Percentiles rank a stretch among this genome's conserved stretches.
Evolutionary conservation across 2,329 filamentous ascomycete genomes (phyloP).

Genomic region (Tolypocladium cylindrosporum): DNA sequence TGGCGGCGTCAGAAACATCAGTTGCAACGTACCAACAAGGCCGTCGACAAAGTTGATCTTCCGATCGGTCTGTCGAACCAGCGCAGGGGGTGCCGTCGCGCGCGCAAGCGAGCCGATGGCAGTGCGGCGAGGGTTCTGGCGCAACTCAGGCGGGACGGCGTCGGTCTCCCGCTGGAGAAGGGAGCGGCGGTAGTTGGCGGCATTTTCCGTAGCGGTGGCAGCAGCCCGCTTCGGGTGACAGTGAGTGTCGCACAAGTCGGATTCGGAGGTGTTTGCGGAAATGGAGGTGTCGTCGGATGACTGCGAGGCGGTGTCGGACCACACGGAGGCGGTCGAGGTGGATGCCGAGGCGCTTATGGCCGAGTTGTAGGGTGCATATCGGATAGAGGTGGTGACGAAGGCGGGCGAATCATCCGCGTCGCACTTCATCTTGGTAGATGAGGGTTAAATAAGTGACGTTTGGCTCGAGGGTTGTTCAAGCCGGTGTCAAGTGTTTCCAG

Average conservation of each 20-base stretch:
- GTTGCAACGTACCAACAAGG: constrained; percentile 77
- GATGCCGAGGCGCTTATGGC: constrained; percentile 67
- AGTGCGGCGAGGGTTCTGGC: constrained; percentile 53
- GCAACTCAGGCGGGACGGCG: constrained; percentile 48
- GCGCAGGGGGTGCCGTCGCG: constrained; percentile 57
- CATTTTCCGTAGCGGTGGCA: constrained; percentile 10
- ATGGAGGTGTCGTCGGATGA: constrained; percentile 58
- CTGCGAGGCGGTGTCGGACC: constrained; percentile 64
- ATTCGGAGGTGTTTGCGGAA: constrained; percentile 50
- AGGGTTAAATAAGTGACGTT: constrained; percentile 14
- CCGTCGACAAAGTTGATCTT: constrained; percentile 94
- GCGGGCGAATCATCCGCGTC: constrained; percentile 42
- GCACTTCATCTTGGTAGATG: constrained; percentile 47
- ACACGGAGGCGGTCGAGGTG: constrained; percentile 66
- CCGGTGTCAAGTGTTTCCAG: constrained; percentile 31
- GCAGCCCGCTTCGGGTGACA: constrained; percentile 20
- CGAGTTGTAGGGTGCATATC: constrained; percentile 54
- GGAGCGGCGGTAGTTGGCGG: constrained; percentile 12
- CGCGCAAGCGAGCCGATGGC: constrained; percentile 43
- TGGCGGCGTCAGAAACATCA: constrained; percentile 7
- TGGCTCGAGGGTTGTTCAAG: constrained; percentile 21
- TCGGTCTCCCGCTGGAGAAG: constrained; percentile 22
- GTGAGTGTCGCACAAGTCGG: constrained; percentile 35
- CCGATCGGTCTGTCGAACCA: constrained; percentile 80
- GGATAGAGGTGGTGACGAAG: constrained; percentile 33